phyloP scores from a whole-genome alignment of 805 yeast species.

The Metschnikowia santaceciliae region DNA sequence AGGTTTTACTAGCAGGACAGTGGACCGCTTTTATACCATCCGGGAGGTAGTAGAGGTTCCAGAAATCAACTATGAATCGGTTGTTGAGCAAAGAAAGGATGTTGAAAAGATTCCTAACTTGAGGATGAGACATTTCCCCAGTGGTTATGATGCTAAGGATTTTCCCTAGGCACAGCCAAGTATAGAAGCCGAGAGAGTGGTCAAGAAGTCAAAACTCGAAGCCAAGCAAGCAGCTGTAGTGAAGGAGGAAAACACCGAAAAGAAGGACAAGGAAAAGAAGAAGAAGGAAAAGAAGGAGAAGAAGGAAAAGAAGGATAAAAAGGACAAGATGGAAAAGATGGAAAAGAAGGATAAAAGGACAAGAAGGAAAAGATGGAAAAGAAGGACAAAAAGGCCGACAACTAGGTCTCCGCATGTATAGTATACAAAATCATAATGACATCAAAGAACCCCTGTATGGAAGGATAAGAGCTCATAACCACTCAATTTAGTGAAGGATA shows the following conservation, averaged over 20 bases:
- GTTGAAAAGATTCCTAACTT: constrained; percentile 61
- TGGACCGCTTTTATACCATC: constrained; percentile 53
- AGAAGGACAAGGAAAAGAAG: too few species aligned
- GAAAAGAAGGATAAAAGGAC: constrained; percentile 21
- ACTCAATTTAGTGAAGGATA: not conserved
- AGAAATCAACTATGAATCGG: constrained; percentile 53
- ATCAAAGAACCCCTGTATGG: not conserved
- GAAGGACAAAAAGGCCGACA: constrained; percentile 28
- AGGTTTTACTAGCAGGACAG: constrained; percentile 22
- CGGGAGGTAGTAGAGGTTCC: constrained; percentile 67
- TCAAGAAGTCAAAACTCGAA: constrained; percentile 14
- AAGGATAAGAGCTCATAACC: not conserved
- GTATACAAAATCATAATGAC: not conserved
- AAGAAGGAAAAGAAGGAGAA: too few species aligned
- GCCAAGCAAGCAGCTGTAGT: constrained; percentile 21
- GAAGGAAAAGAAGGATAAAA: constrained; percentile 13
- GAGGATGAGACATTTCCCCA: constrained; percentile 79
- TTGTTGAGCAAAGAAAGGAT: constrained; percentile 53
- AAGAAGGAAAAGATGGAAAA: constrained; percentile 23
- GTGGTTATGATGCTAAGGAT: constrained; percentile 66
- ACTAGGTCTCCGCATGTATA: constrained; percentile 3
- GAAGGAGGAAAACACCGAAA: constrained; percentile 23
- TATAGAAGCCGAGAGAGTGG: constrained; percentile 1
- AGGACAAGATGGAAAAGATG: constrained; percentile 33
- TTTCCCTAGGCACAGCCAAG: constrained; percentile 30